Conservation (phyloP, 441 rosid genomes). For the Codiaeum variegatum region DNA sequence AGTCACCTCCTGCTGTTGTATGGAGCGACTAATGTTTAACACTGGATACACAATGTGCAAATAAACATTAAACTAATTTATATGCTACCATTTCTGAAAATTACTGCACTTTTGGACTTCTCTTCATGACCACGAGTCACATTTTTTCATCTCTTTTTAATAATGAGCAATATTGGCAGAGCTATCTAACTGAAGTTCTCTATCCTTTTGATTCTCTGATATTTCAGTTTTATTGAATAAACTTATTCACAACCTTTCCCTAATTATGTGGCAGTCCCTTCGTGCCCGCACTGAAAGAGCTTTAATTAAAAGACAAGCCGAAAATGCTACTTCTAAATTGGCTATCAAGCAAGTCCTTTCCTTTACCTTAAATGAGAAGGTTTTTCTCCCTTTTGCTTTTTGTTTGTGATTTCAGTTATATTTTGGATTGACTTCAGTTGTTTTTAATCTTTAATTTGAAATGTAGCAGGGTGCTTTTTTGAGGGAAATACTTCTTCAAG, state of each 20-base stretch:
- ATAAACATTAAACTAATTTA: too few relatives aligned
- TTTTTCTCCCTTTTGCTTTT: constrained; percentile 11
- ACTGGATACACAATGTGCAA: too few relatives aligned
- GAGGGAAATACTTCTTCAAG: constrained; percentile 85
- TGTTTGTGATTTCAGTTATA: not conserved
- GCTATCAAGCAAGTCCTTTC: constrained; percentile 72
- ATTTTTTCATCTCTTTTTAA: not conserved
- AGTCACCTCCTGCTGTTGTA: not conserved
- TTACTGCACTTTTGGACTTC: not conserved
- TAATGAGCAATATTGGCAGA: not conserved
- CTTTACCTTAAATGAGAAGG: constrained; percentile 86
- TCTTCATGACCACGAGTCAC: not conserved
- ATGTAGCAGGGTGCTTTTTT: constrained; percentile 73
- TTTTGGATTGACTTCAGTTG: not conserved
- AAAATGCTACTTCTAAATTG: constrained; percentile 47
- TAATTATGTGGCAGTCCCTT: constrained; percentile 57
- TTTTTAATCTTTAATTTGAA: constrained; percentile 10
- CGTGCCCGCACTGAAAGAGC: constrained; percentile 72
- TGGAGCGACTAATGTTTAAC: not conserved
- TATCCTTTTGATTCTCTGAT: not conserved
- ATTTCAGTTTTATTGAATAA: constrained; percentile 5
- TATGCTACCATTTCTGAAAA: not conserved
- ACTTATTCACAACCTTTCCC: constrained; percentile 9
- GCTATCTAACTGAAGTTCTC: not conserved
- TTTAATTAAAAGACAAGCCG: constrained; percentile 42